Evolutionary conservation across 164 flowering plant species (phyloP).

Genomic region (Warburgia ugandensis): DNA sequence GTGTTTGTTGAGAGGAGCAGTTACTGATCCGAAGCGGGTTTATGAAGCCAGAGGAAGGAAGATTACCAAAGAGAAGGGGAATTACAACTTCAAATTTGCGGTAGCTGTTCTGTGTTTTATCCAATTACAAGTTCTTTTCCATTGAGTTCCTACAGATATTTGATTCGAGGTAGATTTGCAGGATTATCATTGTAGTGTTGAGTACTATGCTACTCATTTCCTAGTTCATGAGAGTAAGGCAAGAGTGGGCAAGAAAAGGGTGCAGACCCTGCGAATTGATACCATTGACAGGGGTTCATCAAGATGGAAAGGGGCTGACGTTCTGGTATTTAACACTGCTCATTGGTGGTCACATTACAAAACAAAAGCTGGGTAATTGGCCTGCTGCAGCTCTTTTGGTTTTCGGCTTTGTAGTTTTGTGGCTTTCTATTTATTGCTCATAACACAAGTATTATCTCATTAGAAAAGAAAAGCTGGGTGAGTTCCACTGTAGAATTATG

Average conservation of each 20-base stretch:
- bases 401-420: no score
- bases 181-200: slow-evolving; percentile 91
- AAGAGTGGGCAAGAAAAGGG: slow-evolving; percentile 58
- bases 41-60: slow-evolving; percentile 72
- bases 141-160: not conserved
- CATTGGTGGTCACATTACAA: slow-evolving; percentile 99
- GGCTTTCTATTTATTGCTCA: no score
- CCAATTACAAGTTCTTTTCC: not conserved
- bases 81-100: slow-evolving; percentile 81
- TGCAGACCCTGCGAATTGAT: slow-evolving; percentile 70
- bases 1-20: slow-evolving; percentile 67
- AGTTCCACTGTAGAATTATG: no score
- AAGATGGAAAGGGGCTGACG: slow-evolving; percentile 94
- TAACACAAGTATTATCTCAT: no score
- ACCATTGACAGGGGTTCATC: slow-evolving; percentile 68
- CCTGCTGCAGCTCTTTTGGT: not conserved
- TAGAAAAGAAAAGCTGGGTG: no score
- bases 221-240: slow-evolving; percentile 86
- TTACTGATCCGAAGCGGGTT: slow-evolving; percentile 71
- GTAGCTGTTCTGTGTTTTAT: slow-evolving; percentile 30
- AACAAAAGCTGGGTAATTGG: slow-evolving; percentile 86
- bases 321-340: slow-evolving; percentile 87
- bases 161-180: slow-evolving; percentile 24
- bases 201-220: slow-evolving; percentile 80
- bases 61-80: slow-evolving; percentile 77